Evolutionary conservation across 495 filamentous ascomycete species (phyloP), one percentile per base, ranked within the genome.

Genomic region (Neurospora intermedia): DNA sequence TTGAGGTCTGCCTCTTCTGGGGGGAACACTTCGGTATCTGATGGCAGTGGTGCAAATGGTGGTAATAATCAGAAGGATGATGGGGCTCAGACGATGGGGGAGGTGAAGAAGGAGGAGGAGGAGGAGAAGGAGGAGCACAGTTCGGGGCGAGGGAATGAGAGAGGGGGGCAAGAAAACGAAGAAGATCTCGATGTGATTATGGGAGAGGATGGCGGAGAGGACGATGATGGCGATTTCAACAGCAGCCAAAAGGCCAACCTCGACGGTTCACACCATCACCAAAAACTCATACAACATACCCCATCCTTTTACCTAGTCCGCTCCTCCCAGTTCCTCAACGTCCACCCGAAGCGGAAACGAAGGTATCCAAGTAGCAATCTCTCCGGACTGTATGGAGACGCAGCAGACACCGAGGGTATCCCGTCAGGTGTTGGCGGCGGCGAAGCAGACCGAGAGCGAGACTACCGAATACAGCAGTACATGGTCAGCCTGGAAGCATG

Each of bases 401-500:
- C 8, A 8, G 66, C 8, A 8, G 73, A 73, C 69, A 74, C 75
- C 82, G 79, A 62, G 5, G 23, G 31, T 39, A 48, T 46, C 43
- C n/a, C 4, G n/a, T 10, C 27, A 9, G 71, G 16, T 18, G 69
- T 40, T 4, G 45, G 62, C 7, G 2, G 31, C 31, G 31, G 35
- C 35, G 45, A 69, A 31, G 16, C 13, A 0, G 71, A 70, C 38
- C 54, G 16, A n/a, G 73, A 46, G 23, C 20, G 71, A 6, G 39
- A 39, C 7, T 6, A 10, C 9, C 35, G 31, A 43, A 43, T 66
- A 3, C 76, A 78, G 43, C 77, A 76, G 75, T 96, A 97, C 81
- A 86, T 91, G 76, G 92, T 97, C 35, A 87, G 89, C 9, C 83
- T 92, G 8, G 73, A 77, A 3, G 90, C 92, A n/a, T 98, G 94